Conservation (phyloP, 805 yeast species). For the Candida qinlingensis region DNA sequence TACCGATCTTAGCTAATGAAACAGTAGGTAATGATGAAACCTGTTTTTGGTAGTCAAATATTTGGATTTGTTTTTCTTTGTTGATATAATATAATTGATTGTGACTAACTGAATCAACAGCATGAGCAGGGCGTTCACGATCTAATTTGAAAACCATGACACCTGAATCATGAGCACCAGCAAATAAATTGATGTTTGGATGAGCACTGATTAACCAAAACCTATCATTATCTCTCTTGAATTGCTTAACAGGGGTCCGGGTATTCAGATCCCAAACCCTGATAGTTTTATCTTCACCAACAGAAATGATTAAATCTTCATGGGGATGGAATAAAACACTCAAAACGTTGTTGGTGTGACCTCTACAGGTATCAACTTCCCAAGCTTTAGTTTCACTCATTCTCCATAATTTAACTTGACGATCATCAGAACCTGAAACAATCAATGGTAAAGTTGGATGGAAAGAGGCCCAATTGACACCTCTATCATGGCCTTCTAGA, state of each 20-base stretch:
- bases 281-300: constrained; percentile 92
- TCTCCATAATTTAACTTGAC: constrained; percentile 94
- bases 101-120: constrained; percentile 43
- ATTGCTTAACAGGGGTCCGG: constrained; percentile 89
- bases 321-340: constrained; percentile 89
- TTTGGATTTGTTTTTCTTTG: constrained; percentile 80
- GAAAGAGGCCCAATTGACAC: constrained; percentile 98
- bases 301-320: constrained; percentile 87
- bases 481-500: constrained; percentile 96
- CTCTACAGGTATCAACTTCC: constrained; percentile 98
- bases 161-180: constrained; percentile 95
- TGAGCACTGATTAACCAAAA: constrained; percentile 92
- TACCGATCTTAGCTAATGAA: constrained; percentile 79
- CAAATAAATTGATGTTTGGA: constrained; percentile 87
- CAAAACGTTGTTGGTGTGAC: constrained; percentile 91
- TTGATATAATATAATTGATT: constrained; percentile 73
- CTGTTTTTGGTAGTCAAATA: constrained; percentile 61
- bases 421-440: constrained; percentile 94
- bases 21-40: constrained; percentile 72
- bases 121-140: constrained; percentile 94
- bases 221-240: constrained; percentile 88
- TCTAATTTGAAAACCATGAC: constrained; percentile 96
- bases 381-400: constrained; percentile 97
- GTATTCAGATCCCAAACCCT: constrained; percentile 96
- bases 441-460: constrained; percentile 95